These are phyloP conservation scores for Fomitopsis palustris DNA, from an alignment of 1,284 basidiomycete species.

Conservation along the genomic window DNA sequence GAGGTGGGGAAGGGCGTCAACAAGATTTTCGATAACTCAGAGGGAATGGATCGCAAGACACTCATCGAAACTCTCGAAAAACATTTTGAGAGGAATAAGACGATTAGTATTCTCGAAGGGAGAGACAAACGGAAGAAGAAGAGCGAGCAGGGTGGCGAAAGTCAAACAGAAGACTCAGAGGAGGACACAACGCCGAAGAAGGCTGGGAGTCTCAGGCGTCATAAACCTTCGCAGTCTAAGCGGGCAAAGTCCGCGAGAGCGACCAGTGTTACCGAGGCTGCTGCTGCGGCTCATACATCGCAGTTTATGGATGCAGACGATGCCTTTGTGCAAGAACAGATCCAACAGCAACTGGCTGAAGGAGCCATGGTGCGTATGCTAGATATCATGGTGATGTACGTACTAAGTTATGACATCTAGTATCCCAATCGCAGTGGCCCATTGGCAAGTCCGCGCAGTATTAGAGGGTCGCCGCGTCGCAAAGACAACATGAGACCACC, in stretches of 20 bases:
- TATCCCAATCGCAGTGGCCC: conserved; percentile 53
- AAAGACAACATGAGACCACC: conserved; percentile 31
- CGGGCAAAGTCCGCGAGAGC: conserved; percentile 34
- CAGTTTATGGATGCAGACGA: conserved; percentile 94
- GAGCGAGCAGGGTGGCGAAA: conserved; percentile 22
- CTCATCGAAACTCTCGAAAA: conserved; percentile 81
- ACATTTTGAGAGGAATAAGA: conserved; percentile 82
- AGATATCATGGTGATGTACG: not conserved
- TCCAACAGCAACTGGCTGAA: conserved; percentile 76
- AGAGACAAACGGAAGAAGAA: conserved; percentile 37
- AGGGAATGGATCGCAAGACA: conserved; percentile 73
- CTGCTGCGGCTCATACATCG: conserved; percentile 53
- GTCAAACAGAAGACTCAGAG: conserved; percentile 21
- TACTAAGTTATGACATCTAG: conserved; percentile 24
- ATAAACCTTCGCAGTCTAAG: conserved; percentile 30
- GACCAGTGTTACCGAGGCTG: conserved; percentile 38
- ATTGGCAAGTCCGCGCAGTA: conserved; percentile 60
- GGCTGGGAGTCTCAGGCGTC: conserved; percentile 43
- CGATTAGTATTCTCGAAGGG: conserved; percentile 85
- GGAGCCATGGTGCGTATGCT: conserved; percentile 59
- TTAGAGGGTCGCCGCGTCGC: conserved; percentile 61
- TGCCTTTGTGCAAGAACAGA: conserved; percentile 79
- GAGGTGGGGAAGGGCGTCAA: conserved; percentile 78
- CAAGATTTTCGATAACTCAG: conserved; percentile 62
- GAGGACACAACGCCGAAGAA: conserved; percentile 45